Base-by-base conservation (phyloP, 495 filamentous ascomycete species). In the Pseudotulostoma volvatum region DNA sequence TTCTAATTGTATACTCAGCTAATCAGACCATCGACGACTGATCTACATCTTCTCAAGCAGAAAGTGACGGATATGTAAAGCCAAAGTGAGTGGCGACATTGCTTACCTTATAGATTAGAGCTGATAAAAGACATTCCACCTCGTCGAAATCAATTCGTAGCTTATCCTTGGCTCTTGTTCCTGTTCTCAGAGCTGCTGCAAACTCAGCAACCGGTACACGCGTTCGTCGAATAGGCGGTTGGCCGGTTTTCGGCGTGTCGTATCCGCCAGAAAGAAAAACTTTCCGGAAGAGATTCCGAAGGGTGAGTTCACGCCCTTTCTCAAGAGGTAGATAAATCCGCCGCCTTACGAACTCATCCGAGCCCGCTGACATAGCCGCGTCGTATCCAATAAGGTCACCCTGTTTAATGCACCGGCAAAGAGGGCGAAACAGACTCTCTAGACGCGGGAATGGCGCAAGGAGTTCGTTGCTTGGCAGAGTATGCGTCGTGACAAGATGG, bases 311-410 rank as follows among this genome's bases (percentile, higher is more conserved):
- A 7, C 88, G 77, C 2, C 84, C 84, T 4, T 90, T 75, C 46
- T 97, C 90, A 0, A 97, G 69, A 0, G 87, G 93, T 9, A 97
- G 70, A 56, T 93, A 96, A 46, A 96, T 93, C 14, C 92, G 80
- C n/a, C 84, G 74, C 55, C 81, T 87, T 34, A 96, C 85, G 39
- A 95, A 93, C 40, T 90, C 81, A 7, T 79, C 74, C 54, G 93
- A 84, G 8, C 80, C 79, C 2, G 76, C 74, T 16, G 71, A 66
- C 40, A 97, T 75, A 7, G 87, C 87, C 9, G 74, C 59, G 43
- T 93, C 90, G 50, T 96, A 97, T 14, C 74, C 79, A 20, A 72
- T 66, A 2, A 97, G 76, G 43, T 94, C 77, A 20, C 84, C 88
- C 32, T 62, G 66, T 43, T 77, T 79, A 55, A 97, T 93, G 54